Evolutionary conservation across 441 rosid genomes (phyloP), one percentile per base, ranked within the genome.

Genomic region (Arabidopsis lyrata): DNA sequence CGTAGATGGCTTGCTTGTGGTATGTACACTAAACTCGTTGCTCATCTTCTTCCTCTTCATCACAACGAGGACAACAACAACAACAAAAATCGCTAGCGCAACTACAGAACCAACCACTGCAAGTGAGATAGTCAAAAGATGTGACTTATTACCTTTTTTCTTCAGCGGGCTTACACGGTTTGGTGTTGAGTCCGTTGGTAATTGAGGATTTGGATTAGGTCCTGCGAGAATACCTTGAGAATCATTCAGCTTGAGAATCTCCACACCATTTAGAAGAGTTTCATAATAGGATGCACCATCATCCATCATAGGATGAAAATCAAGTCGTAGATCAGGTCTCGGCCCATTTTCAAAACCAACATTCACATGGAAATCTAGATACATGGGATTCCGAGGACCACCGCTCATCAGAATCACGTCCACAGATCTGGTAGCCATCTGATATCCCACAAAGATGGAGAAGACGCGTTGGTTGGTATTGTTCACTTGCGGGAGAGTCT

Each of bases 1-100:
- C 63, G 24, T 90, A 34, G 42, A 8, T 86, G 12, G 91, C 83
- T 79, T 93, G 93, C 12, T 91, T 85, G 66, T 86, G 11, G 18
- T 85, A 52, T 92, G 77, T 34, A 83, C 34, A 54, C 73, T 79
- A 1, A 74, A 75, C 18, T 87, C 87, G 76, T 77, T 86, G 24
- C 0, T 35, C 52, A 14, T 60, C 60, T 27, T 77, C 89, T 80
- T 29, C 72, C 78, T 42, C 68, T 57, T 81, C 83, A 16, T 73
- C 36, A 45, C 73, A 80, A 77, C 20, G 20, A 18, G 42, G 72
- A 80, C 78, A 1, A 52, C 74, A 58, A 59, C 80, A 84, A 78
- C 22, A 58, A 52, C 50, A 22, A 66, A n/a, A 14, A 58, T 59
- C 0, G 53, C 68, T 29, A 77, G 4, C 6, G 14, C 60, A 27